Base-by-base conservation (phyloP, 1,284 basidiomycete genomes). In the Rhodotorula sp. region DNA sequence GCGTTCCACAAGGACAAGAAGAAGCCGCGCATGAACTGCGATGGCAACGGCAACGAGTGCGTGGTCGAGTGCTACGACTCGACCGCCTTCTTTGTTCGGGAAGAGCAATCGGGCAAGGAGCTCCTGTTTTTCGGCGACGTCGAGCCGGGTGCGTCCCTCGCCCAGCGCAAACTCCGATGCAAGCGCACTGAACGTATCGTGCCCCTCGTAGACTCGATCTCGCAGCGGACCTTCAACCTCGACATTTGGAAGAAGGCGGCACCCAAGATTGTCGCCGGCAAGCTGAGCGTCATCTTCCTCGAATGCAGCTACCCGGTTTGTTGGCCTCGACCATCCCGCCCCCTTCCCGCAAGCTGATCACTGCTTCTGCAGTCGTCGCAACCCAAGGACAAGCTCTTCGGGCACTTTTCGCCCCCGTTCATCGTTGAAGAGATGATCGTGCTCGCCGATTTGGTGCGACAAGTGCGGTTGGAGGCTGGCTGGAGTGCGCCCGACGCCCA, bases 361-460 rank as follows among this genome's bases (percentile, higher is more conserved):
- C 25, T 19, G n/a, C 23, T 12, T 25, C 19, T n/a, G 19, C 63
- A 79, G 21, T 84, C 85, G 3, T 88, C 87, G 0, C 84, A 91
- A 65, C 81, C 84, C 14, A 85, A 87, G 72, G 84, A 86, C 52
- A 78, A 82, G 61, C 83, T 93, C 17, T 92, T 86, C 79, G 92
- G 91, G 0, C 92, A 93, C 74, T 84, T 93, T 17, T 89, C 84
- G 48, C 90, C 91, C 0, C 86, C 87, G 41, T 89, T 91, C 78
- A 83, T 93, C 55, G 84, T 85, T 0, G 84, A 85, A 54, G 91
- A 93, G 80, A 84, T 93, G 61, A 78, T 83, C 9, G 81, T 81
- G 2, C 85, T 93, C 53, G 90, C 90, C 12, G 81, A 80, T 17
- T 88, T 90, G 77, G 87, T 92, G 41, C 84, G 86, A n/a, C 82